Evolutionary conservation across 2,329 filamentous ascomycete species (phyloP), one percentile per base, ranked within the genome.

Genomic region (Paraconiothyrium brasiliense): DNA sequence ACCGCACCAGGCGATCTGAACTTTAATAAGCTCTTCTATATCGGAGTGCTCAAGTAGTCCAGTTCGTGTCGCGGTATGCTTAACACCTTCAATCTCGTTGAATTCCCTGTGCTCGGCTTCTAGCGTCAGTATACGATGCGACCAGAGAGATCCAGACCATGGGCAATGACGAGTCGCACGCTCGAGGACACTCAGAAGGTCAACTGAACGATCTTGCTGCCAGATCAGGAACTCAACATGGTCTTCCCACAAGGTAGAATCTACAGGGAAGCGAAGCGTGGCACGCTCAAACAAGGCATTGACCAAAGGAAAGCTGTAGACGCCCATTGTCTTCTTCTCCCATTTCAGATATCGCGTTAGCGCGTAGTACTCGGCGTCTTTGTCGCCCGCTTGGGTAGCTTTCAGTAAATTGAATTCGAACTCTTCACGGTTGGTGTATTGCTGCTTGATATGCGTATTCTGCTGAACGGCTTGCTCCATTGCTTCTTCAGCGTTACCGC

Each of bases 1-100:
- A 54, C 93, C 93, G 74, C 94, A 97, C 95, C 95, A 99, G 0
- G 94, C 91, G 57, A 92, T 89, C 73, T 97, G 93, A 73, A 98
- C 92, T 71, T 97, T 93, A 61, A 98, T 86, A 35, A 97, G 89
- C 67, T 94, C 92, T 54, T 93, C 89, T 85, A 97, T 90, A 27
- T 93, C 94, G 63, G 93, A 89, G 65, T 91, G 89, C 75, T 97
- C 93, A 5, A 98, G 84, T 46, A 96, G 84, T 9, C 93, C 90
- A 54, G 92, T 93, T 72, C 90, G 92, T 0, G 94, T 98, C 7
- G 95, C 95, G 47, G 90, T 89, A 77, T 97, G 93, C 79, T 99
- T 99, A 77, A 97, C 93, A 44, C 89, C 86, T 70, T 96, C 92
- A 56, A 98, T 92, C 54, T 92, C 90, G 27, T 90, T 84, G 71